Conservation (phyloP, 1,284 basidiomycete genomes). For the Mycosarcoma mackinlayi region DNA sequence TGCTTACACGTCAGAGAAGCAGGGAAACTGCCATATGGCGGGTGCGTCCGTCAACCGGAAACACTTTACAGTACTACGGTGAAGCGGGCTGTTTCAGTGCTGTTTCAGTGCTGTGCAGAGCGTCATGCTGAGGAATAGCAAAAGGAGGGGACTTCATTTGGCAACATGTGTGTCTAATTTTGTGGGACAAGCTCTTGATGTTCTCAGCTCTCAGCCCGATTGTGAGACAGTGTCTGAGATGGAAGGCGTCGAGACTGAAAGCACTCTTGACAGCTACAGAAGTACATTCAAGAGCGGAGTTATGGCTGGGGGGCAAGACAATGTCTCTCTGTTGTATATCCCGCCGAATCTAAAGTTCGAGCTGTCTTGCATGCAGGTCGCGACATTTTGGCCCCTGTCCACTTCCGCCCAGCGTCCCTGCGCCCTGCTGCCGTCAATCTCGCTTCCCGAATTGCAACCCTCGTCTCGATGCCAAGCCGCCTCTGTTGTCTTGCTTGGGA, state of each 20-base stretch:
- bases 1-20: too few relatives aligned
- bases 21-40: too few relatives aligned
- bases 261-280: too few relatives aligned
- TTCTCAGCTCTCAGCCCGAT: not conserved
- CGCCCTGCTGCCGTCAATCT: constrained; percentile 10
- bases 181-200: not conserved
- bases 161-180: too few relatives aligned
- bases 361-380: constrained; percentile 30
- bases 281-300: too few relatives aligned
- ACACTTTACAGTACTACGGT: too few relatives aligned
- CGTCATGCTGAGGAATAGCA: too few relatives aligned
- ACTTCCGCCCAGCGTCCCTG: constrained; percentile 28
- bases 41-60: too few relatives aligned
- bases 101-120: too few relatives aligned
- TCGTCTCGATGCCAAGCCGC: not conserved
- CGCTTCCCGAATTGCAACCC: not conserved
- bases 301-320: not conserved
- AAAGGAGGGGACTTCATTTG: too few relatives aligned
- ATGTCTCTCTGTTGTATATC: not conserved
- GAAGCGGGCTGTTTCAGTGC: too few relatives aligned
- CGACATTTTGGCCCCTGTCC: constrained; percentile 51
- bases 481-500: not conserved
- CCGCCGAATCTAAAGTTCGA: constrained; percentile 11
- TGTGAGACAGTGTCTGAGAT: not conserved
- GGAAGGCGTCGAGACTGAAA: constrained; percentile 1